phyloP scores from a whole-genome alignment of 345 rosid genomes.

The Eutrema yunnanense region DNA sequence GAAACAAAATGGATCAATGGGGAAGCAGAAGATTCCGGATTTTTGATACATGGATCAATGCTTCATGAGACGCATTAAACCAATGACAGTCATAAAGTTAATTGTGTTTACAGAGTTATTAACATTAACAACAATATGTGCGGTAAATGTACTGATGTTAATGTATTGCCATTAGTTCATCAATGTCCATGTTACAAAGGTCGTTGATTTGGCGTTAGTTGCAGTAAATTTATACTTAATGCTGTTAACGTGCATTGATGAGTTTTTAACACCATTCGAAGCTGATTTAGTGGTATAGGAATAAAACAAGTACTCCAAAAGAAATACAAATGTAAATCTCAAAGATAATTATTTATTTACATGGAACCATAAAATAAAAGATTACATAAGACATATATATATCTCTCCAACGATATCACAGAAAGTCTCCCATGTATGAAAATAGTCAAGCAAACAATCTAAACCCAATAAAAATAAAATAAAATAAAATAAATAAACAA shows the following conservation, averaged over 20 bases:
- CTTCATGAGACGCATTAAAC: background rate
- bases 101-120: background rate
- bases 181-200: background rate
- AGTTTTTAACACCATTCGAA: background rate
- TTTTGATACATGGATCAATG: slow-evolving; percentile 25
- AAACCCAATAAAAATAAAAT: background rate
- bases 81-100: background rate
- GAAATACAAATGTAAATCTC: background rate
- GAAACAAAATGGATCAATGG: slow-evolving; percentile 19
- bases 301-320: too few species aligned
- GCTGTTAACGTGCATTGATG: background rate
- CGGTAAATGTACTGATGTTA: background rate
- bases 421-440: background rate
- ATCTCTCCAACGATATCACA: background rate
- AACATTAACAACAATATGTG: background rate
- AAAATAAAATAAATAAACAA: background rate
- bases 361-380: background rate
- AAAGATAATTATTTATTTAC: slow-evolving; percentile 16
- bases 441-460: background rate
- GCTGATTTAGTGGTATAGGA: too few species aligned
- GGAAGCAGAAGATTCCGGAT: slow-evolving; percentile 26
- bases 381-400: background rate
- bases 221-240: background rate
- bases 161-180: background rate
- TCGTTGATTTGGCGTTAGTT: background rate